Percentiles rank a stretch among this genome's conserved stretches.
Conservation (phyloP, 306 rosid genomes). For the Ormosia semicastrata region DNA sequence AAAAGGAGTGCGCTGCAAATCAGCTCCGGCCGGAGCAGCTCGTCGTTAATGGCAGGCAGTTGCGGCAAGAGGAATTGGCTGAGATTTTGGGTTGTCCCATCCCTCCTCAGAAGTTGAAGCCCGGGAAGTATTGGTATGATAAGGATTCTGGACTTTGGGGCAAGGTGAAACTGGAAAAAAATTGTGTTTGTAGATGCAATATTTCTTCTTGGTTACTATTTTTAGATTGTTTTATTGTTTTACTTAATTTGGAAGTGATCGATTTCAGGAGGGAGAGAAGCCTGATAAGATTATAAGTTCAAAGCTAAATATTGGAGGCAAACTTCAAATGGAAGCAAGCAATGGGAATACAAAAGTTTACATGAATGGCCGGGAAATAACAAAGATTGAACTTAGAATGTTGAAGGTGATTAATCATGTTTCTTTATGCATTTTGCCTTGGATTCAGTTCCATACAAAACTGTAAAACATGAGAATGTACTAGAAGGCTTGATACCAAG, state of each 20-base stretch:
- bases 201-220: not conserved
- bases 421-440: slow-evolving; percentile 15
- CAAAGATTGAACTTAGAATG: slow-evolving; percentile 75
- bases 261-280: slow-evolving; percentile 84
- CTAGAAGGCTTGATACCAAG: not conserved
- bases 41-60: slow-evolving; percentile 70
- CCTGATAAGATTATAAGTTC: slow-evolving; percentile 80
- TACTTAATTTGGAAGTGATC: slow-evolving; percentile 18
- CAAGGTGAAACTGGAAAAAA: slow-evolving; percentile 51
- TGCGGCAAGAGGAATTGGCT: slow-evolving; percentile 76
- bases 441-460: not conserved
- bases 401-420: slow-evolving; percentile 54
- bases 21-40: slow-evolving; percentile 87
- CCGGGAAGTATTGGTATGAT: slow-evolving; percentile 93
- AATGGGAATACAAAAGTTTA: slow-evolving; percentile 77
- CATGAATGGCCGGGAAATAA: slow-evolving; percentile 92
- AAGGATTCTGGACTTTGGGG: slow-evolving; percentile 96
- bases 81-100: slow-evolving; percentile 69
- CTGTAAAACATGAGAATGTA: not conserved
- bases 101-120: slow-evolving; percentile 84
- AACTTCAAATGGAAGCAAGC: slow-evolving; percentile 73
- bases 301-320: slow-evolving; percentile 80
- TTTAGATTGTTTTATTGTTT: not conserved
- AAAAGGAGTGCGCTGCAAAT: slow-evolving; percentile 76
- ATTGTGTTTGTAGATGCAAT: not conserved